Percentiles rank a stretch among this genome's conserved stretches.
These are phyloP conservation scores for Oryza meridionalis DNA, from an alignment of 176 grass and related monocot genomes.

Conservation along the genomic window DNA sequence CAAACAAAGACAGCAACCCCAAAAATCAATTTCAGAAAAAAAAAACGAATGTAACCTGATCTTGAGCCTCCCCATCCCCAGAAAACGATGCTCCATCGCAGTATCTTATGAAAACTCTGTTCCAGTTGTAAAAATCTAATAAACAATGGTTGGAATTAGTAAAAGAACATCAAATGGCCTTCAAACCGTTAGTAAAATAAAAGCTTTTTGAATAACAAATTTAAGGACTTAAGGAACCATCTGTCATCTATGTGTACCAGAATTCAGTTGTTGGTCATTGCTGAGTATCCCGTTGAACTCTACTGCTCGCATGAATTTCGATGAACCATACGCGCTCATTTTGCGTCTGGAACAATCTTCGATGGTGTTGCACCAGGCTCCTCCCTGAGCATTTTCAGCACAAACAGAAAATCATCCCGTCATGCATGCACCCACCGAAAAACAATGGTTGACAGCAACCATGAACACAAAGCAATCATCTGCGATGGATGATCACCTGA, in stretches of 20 bases:
- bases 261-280: conserved; percentile 50
- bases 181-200: too few relatives aligned
- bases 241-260: conserved; percentile 47
- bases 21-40: not conserved
- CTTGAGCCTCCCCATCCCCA: conserved; percentile 60
- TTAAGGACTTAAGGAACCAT: not conserved
- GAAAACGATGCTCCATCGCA: conserved; percentile 81
- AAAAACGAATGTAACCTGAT: conserved; percentile 32
- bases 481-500: conserved; percentile 43
- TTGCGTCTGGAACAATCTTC: conserved; percentile 53
- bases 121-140: conserved; percentile 88
- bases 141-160: not conserved
- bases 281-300: conserved; percentile 68
- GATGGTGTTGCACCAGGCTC: conserved; percentile 62
- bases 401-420: not conserved
- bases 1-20: not conserved
- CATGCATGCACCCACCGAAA: too few relatives aligned
- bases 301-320: conserved; percentile 50
- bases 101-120: conserved; percentile 70
- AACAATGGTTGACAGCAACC: not conserved
- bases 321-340: conserved; percentile 53
- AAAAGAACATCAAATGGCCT: not conserved
- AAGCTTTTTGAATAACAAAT: too few relatives aligned
- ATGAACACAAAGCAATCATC: not conserved
- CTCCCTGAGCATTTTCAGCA: conserved; percentile 54